Base-by-base conservation (phyloP, 2,329 filamentous ascomycete genomes). In the Chrysoporthe austroafricana region DNA sequence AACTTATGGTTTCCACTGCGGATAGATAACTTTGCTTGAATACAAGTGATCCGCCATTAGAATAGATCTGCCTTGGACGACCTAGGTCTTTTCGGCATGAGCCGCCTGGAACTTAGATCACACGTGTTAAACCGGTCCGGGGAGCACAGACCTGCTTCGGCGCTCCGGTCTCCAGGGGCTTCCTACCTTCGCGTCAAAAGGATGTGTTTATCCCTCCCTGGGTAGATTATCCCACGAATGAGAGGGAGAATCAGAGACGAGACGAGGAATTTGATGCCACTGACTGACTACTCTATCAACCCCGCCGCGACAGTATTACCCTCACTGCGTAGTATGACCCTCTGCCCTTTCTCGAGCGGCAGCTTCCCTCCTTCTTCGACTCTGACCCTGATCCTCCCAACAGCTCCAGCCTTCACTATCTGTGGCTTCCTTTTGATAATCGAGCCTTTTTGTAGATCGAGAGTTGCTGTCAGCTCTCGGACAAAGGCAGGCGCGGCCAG, bases 221-320 rank as follows among this genome's bases (percentile, higher is more conserved):
- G 26, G 26, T 26, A 2, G 26, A 26, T 26, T 26, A 26, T 26
- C 36, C 36, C 36, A 39, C 36, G 36, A 39, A 39, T 9, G 36
- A 39, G 36, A 39, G 36, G 36, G 5, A 39, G 36, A 39, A 39
- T 39, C 26, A 26, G 26, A 26, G 44, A 18, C 44, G 44, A 7
- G 44, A 48, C 7, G 21, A 50, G 5, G 46, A 50, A 14, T 34
- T 21, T 13, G 32, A 44, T 59, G 2, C 21, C 14, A 8, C 32
- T n/a, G 39, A 14, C 57, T 44, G 39, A 69, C 79, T 81, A 90
- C 76, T 97, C 94, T 73, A 98, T 79, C 71, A 97, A 80, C 1
- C 96, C 96, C 48, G 94, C 94, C 13, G 93, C 96, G 68, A 98
- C 86, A 1, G 96, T 98, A 72, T 91, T 87, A 1, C 96, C 96